A percentile compares a stretch with the other conserved stretches of the same genome.
Conservation (phyloP, 2,329 filamentous ascomycete species). For the Cercospora zeae-maydis region DNA sequence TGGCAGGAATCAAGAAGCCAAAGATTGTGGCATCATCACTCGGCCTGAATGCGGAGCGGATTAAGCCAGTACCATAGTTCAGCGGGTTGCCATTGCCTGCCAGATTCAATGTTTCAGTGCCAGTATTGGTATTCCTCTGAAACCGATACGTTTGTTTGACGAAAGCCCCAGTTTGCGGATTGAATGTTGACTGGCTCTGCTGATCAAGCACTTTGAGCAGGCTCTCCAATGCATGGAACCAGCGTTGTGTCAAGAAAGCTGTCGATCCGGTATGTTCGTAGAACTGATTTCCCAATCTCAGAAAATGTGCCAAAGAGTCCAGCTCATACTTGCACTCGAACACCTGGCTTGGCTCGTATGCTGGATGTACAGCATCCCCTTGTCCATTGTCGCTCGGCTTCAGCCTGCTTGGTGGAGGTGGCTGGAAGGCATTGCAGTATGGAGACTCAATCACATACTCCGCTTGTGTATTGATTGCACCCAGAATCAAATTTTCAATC, state of each 20-base stretch:
- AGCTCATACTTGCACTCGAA: slow-evolving; percentile 99
- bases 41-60: slow-evolving; percentile 88
- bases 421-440: slow-evolving; percentile 98
- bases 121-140: slow-evolving; percentile 70
- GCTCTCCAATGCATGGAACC: slow-evolving; percentile 72
- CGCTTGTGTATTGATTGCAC: slow-evolving; percentile 92
- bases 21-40: slow-evolving; percentile 94
- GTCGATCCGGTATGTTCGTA: slow-evolving; percentile 72
- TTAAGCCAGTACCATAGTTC: slow-evolving; percentile 74
- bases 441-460: slow-evolving; percentile 93
- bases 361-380: slow-evolving; percentile 77
- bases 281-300: slow-evolving; percentile 82
- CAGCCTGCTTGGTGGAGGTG: slow-evolving; percentile 77
- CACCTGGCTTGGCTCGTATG: slow-evolving; percentile 77
- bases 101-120: slow-evolving; percentile 86
- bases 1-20: slow-evolving; percentile 90
- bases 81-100: slow-evolving; percentile 86
- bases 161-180: slow-evolving; percentile 61
- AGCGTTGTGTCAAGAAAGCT: slow-evolving; percentile 73
- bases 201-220: slow-evolving; percentile 70
- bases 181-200: slow-evolving; percentile 79
- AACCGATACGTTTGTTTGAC: slow-evolving; percentile 80
- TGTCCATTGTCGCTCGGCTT: slow-evolving; percentile 72
- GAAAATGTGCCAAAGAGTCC: slow-evolving; percentile 88
- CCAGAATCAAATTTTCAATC: slow-evolving; percentile 76